Percentiles rank a stretch among this genome's conserved stretches.
phyloP scores from a whole-genome alignment of 352 stramenopile species.

The Elongisporangium undulatum region DNA sequence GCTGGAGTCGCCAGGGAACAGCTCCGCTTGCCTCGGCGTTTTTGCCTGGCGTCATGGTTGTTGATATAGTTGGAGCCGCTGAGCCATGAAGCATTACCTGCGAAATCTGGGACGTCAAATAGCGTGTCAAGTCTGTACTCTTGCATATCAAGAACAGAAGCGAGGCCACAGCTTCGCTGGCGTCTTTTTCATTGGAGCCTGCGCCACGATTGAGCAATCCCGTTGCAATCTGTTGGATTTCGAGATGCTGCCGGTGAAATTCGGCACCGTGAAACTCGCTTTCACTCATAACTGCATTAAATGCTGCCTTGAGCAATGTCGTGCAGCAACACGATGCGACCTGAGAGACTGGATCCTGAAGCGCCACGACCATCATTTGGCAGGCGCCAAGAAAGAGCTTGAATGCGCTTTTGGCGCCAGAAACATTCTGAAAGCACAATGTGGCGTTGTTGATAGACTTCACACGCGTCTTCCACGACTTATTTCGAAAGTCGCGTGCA shows the following conservation, averaged over 20 bases:
- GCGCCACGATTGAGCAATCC: slow-evolving; percentile 45
- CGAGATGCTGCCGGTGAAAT: slow-evolving; percentile 50
- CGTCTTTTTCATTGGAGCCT: slow-evolving; percentile 73
- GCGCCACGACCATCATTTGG: slow-evolving; percentile 44
- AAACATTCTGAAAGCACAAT: slow-evolving; percentile 39
- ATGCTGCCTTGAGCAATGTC: slow-evolving; percentile 51
- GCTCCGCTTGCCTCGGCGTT: not conserved
- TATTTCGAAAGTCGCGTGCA: slow-evolving; percentile 39
- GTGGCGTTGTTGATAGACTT: slow-evolving; percentile 50
- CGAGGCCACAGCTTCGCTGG: slow-evolving; percentile 66
- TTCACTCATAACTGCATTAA: slow-evolving; percentile 49
- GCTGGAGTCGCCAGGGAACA: slow-evolving; percentile 59
- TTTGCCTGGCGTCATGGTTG: slow-evolving; percentile 19
- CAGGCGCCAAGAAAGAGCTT: slow-evolving; percentile 69
- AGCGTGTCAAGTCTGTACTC: slow-evolving; percentile 58
- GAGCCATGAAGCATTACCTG: slow-evolving; percentile 25
- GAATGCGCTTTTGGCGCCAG: slow-evolving; percentile 23
- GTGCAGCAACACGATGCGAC: slow-evolving; percentile 60
- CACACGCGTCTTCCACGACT: slow-evolving; percentile 56
- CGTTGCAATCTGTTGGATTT: slow-evolving; percentile 41
- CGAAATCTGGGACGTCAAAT: slow-evolving; percentile 50
- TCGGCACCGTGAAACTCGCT: slow-evolving; percentile 52
- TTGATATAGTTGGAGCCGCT: slow-evolving; percentile 5
- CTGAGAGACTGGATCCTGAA: slow-evolving; percentile 64
- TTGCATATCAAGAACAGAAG: slow-evolving; percentile 83